Percentiles rank a stretch among this genome's conserved stretches.
Evolutionary conservation across 257 asterid genomes (phyloP).

Genomic region (Solanum boliviense): DNA sequence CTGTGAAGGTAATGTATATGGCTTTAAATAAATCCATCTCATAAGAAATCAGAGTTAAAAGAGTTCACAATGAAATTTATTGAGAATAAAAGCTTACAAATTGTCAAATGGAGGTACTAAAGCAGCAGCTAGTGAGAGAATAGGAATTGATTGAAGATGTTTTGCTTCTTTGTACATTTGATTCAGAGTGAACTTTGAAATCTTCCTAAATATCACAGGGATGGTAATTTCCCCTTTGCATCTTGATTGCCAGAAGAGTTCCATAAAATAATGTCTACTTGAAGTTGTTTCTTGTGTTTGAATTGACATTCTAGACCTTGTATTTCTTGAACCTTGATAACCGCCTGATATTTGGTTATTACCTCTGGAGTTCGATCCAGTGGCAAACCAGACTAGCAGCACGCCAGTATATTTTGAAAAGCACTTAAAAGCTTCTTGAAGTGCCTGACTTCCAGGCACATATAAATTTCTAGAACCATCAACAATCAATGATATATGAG

Average conservation of each 20-base stretch:
- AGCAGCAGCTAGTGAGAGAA: constrained; percentile 63
- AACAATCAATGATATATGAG: constrained; percentile 37
- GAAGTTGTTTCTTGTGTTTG: constrained; percentile 36
- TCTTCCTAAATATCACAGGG: constrained; percentile 34
- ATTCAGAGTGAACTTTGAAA: constrained; percentile 50
- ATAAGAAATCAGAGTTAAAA: background rate
- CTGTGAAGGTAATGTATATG: background rate
- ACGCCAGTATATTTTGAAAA: constrained; percentile 69
- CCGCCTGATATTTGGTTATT: constrained; percentile 19
- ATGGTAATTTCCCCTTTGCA: constrained; percentile 20
- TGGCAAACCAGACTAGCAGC: constrained; percentile 50
- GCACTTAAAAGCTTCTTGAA: constrained; percentile 63
- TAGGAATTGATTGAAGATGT: constrained; percentile 46
- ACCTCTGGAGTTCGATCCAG: constrained; percentile 43
- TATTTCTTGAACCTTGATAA: constrained; percentile 19
- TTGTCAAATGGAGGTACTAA: constrained; percentile 64
- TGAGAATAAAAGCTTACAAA: constrained; percentile 41
- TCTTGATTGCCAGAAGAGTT: constrained; percentile 33
- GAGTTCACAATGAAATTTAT: background rate
- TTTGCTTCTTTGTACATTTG: constrained; percentile 50
- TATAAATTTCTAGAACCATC: constrained; percentile 44
- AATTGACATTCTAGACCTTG: constrained; percentile 14
- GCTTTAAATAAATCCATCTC: background rate
- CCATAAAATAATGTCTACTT: constrained; percentile 22
- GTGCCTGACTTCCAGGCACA: constrained; percentile 53